Percentiles rank a stretch among this genome's conserved stretches.
Conservation (phyloP, 163 green algal genomes). For the Chloroidium sp. region DNA sequence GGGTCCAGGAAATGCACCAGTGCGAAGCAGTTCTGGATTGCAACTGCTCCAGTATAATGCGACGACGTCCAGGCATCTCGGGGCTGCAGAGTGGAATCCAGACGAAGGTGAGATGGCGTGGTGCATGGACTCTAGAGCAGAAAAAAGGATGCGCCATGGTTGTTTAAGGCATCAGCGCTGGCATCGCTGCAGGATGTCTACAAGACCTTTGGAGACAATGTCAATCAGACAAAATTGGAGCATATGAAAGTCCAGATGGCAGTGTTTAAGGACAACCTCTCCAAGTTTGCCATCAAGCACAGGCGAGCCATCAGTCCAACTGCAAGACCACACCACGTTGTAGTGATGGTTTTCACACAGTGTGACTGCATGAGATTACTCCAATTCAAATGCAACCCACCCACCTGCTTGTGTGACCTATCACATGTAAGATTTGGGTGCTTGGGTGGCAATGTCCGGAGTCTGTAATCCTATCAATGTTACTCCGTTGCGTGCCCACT, state of each 20-base stretch:
- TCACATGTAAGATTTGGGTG: too few species aligned
- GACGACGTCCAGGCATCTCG: slow-evolving; percentile 50
- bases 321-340: too few species aligned
- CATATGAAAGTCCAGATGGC: slow-evolving; percentile 73
- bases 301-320: slow-evolving; percentile 10
- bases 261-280: slow-evolving; percentile 69
- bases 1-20: too few species aligned
- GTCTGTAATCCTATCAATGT: too few species aligned
- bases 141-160: background rate
- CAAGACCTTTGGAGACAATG: slow-evolving; percentile 48
- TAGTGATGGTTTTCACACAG: too few species aligned
- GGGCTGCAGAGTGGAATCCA: slow-evolving; percentile 44
- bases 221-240: slow-evolving; percentile 40
- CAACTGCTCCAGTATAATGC: slow-evolving; percentile 25
- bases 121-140: background rate
- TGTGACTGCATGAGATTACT: too few species aligned
- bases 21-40: too few species aligned
- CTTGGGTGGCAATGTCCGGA: too few species aligned
- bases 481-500: too few species aligned
- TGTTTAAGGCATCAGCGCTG: background rate
- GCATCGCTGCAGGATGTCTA: slow-evolving; percentile 34
- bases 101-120: slow-evolving; percentile 27
- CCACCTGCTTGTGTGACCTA: too few species aligned
- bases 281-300: slow-evolving; percentile 80
- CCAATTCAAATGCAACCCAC: too few species aligned